Conservation (phyloP, 345 rosid species). For the Atalantia buxifolia region DNA sequence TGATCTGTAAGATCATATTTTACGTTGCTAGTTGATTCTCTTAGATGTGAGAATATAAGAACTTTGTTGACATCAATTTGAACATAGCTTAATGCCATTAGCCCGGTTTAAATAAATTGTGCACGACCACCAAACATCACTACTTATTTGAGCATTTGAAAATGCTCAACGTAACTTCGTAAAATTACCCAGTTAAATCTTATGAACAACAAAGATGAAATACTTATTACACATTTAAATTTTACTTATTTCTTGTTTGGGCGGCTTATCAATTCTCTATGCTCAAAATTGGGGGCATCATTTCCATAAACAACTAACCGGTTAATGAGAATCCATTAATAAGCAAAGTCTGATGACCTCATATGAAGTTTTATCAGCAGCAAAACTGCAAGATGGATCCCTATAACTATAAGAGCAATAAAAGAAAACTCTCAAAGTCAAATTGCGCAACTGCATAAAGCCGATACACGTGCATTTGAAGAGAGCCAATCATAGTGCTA, state of each 20-base stretch:
- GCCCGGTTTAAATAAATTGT: neutral
- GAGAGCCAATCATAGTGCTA: conserved; percentile 9
- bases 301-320: neutral
- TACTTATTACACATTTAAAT: no score
- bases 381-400: neutral
- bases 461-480: neutral
- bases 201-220: neutral
- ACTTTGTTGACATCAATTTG: neutral
- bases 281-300: neutral
- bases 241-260: neutral
- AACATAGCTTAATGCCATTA: neutral
- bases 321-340: neutral
- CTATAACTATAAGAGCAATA: neutral
- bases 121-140: neutral
- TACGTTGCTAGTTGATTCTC: neutral
- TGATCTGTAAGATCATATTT: neutral
- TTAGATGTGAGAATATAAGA: neutral
- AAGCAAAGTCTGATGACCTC: neutral
- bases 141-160: neutral
- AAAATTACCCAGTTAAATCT: neutral
- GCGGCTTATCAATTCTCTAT: neutral
- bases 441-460: neutral
- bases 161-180: neutral
- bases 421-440: neutral
- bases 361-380: neutral